Conservation (phyloP, 768 basidiomycete species). For the Boletus huronensis region DNA sequence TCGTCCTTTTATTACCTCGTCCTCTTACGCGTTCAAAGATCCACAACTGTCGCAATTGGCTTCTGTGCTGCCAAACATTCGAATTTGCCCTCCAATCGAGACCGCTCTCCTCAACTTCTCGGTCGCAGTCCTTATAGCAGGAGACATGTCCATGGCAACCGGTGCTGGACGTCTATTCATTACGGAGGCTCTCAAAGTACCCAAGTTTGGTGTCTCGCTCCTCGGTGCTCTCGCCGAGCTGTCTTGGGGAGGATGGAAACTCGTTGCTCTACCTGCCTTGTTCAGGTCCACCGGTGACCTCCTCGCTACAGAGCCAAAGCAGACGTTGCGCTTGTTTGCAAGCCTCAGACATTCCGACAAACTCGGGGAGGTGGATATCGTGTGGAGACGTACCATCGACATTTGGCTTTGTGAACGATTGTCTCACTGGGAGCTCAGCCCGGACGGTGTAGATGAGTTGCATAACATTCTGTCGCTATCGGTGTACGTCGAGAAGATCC, state of each 20-base stretch:
- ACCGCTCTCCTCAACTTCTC: constrained; percentile 33
- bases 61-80: constrained; percentile 28
- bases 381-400: constrained; percentile 56
- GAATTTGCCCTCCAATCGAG: constrained; percentile 26
- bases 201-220: constrained; percentile 49
- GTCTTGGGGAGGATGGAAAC: constrained; percentile 76
- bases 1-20: neutral
- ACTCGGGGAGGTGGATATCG: constrained; percentile 53
- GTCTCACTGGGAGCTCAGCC: constrained; percentile 36
- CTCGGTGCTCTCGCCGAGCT: constrained; percentile 60
- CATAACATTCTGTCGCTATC: constrained; percentile 54
- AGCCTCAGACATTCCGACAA: constrained; percentile 45
- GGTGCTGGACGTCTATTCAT: constrained; percentile 48
- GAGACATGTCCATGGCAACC: constrained; percentile 38
- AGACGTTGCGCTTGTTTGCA: constrained; percentile 49
- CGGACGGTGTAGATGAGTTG: constrained; percentile 48
- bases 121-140: constrained; percentile 37
- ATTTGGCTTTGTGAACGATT: constrained; percentile 45
- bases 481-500: constrained; percentile 45
- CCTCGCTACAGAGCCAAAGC: constrained; percentile 41
- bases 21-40: constrained; percentile 22
- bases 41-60: constrained; percentile 37
- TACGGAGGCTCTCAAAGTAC: constrained; percentile 22
- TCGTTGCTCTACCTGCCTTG: constrained; percentile 59
- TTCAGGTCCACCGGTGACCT: constrained; percentile 48